phyloP scores from a whole-genome alignment of 1,139 yeast genomes.

The Hyphopichia buzzinii region DNA sequence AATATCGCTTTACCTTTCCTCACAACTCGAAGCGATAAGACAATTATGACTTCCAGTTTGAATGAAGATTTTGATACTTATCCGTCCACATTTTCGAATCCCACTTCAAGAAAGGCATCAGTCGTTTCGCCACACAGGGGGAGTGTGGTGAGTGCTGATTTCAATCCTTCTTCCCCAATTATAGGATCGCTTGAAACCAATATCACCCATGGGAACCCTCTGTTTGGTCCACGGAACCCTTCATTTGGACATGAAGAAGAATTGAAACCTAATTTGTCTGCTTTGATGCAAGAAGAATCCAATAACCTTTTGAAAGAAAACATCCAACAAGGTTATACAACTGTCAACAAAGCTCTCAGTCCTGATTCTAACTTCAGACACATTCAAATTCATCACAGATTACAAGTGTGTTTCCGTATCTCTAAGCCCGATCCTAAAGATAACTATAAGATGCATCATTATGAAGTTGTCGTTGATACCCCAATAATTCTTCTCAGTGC shows the following conservation, averaged over 20 bases:
- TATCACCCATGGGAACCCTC: conserved; percentile 27
- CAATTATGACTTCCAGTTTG: conserved; percentile 21
- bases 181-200: conserved; percentile 46
- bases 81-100: conserved; percentile 10
- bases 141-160: conserved; percentile 8
- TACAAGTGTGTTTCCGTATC: conserved; percentile 76
- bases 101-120: conserved; percentile 25
- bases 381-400: conserved; percentile 68
- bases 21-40: conserved; percentile 40
- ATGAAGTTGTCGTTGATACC: conserved; percentile 86
- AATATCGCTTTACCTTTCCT: conserved; percentile 47
- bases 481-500: conserved; percentile 74
- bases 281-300: conserved; percentile 26
- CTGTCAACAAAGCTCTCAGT: conserved; percentile 40
- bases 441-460: conserved; percentile 66
- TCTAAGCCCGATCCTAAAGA: conserved; percentile 64
- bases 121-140: conserved; percentile 8
- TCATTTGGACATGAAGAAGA: conserved; percentile 19
- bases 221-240: conserved; percentile 5
- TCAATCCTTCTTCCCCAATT: conserved; percentile 33
- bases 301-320: conserved; percentile 24
- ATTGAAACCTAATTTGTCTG: conserved; percentile 29
- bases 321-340: conserved; percentile 38
- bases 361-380: conserved; percentile 75
- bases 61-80: conserved; percentile 14